Percentiles rank a stretch among this genome's conserved stretches.
phyloP scores from a whole-genome alignment of 2,329 filamentous ascomycete genomes.

The Podosphaera aphanis region DNA sequence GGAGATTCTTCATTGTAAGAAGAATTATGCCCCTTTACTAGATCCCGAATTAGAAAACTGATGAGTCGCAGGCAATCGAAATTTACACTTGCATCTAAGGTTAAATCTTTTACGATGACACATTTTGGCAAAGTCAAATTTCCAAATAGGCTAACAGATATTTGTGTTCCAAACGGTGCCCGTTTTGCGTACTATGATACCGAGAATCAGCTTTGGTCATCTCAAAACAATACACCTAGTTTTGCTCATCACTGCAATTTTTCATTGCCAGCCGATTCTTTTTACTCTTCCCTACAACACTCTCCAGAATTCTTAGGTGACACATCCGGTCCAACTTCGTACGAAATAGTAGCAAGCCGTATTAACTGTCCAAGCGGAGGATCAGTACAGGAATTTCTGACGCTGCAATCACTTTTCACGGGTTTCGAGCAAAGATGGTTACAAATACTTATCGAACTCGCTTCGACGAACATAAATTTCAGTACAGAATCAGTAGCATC shows the following conservation, averaged over 20 bases:
- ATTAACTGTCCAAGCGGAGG: conserved; percentile 22
- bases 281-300: conserved; percentile 7
- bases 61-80: neutral
- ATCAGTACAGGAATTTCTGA: conserved; percentile 23
- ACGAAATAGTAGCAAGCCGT: conserved; percentile 22
- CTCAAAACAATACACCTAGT: conserved; percentile 6
- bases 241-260: conserved; percentile 17
- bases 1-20: neutral
- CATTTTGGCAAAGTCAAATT: conserved; percentile 14
- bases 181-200: conserved; percentile 13
- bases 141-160: conserved; percentile 9
- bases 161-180: conserved; percentile 13
- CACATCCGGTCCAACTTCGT: conserved; percentile 16
- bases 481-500: conserved; percentile 25
- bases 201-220: neutral
- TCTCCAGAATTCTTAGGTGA: conserved; percentile 7
- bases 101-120: conserved; percentile 15
- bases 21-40: neutral
- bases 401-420: conserved; percentile 21
- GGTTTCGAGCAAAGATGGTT: conserved; percentile 23
- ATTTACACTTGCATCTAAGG: conserved; percentile 13
- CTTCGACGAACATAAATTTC: conserved; percentile 32
- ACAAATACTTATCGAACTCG: conserved; percentile 24
- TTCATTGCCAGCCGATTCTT: conserved; percentile 14
- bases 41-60: neutral